Evolutionary conservation across 106 monocot species (phyloP).

Genomic region (Dendrobium officinale): DNA sequence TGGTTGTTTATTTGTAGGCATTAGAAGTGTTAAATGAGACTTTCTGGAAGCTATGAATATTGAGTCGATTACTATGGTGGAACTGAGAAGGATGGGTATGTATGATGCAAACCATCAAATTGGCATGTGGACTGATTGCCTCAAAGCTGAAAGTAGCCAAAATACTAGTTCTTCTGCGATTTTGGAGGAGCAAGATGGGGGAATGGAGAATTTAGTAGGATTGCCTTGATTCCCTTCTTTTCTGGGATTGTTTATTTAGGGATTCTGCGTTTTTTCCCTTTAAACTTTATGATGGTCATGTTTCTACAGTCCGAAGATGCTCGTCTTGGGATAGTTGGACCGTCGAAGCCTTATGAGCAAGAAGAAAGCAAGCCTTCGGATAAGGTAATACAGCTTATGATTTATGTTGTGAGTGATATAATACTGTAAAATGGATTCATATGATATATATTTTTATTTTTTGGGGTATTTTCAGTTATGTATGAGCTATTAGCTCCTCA

Average conservation of each 20-base stretch:
- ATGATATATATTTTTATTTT: no score
- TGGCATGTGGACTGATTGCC: conserved; percentile 28
- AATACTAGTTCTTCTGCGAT: conserved; percentile 28
- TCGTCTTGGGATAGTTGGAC: conserved; percentile 20
- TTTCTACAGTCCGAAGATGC: conserved; percentile 26
- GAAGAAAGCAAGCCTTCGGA: conserved; percentile 41
- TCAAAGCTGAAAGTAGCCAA: conserved; percentile 42
- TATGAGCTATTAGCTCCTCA: neutral
- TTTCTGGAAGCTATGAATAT: conserved; percentile 3
- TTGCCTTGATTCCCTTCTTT: neutral
- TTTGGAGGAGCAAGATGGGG: conserved; percentile 25
- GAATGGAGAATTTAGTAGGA: conserved; percentile 26
- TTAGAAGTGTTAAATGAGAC: neutral
- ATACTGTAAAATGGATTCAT: no score
- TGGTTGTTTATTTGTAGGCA: neutral
- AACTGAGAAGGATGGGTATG: conserved; percentile 31
- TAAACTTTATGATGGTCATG: neutral
- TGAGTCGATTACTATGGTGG: conserved; percentile 3
- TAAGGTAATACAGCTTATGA: conserved; percentile 21
- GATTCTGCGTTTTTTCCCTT: neutral
- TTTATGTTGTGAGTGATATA: no score
- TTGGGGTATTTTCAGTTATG: neutral
- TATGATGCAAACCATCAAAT: conserved; percentile 34
- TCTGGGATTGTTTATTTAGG: neutral
- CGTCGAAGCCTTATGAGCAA: conserved; percentile 28